A percentile compares a stretch with the other conserved stretches of the same genome.
These are phyloP conservation scores for Mrakia gelida DNA, from an alignment of 768 basidiomycete genomes.

Conservation along the genomic window DNA sequence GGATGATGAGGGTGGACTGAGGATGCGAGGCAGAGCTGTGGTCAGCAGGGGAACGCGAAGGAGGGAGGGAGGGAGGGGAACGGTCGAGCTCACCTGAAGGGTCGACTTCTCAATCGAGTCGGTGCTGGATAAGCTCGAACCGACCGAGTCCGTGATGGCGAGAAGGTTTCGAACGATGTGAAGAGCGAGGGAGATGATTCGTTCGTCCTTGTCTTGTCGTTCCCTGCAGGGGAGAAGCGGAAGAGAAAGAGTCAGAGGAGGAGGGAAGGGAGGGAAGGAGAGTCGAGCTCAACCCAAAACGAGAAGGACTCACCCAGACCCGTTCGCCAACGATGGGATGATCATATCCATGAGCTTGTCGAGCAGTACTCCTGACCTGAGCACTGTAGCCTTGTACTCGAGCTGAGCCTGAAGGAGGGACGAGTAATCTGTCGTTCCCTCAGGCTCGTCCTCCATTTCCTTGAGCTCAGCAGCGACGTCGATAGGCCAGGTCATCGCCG, in stretches of 20 bases:
- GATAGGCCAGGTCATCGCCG: constrained; percentile 99
- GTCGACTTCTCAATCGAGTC: constrained; percentile 74
- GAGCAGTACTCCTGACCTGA: constrained; percentile 61
- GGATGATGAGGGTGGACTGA: constrained; percentile 63
- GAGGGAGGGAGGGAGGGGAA: background rate
- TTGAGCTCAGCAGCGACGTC: constrained; percentile 90
- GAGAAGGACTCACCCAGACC: constrained; percentile 45
- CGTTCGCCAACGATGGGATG: constrained; percentile 71
- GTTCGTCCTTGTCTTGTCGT: constrained; percentile 70
- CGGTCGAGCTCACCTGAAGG: constrained; percentile 55
- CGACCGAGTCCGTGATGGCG: constrained; percentile 80
- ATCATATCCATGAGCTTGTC: constrained; percentile 51
- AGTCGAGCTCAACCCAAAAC: background rate
- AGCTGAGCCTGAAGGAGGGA: constrained; percentile 74
- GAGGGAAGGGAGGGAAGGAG: background rate
- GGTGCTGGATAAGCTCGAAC: constrained; percentile 64
- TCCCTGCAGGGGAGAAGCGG: constrained; percentile 46
- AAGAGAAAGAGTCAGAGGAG: background rate
- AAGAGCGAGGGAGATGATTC: constrained; percentile 80
- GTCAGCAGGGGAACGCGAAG: background rate
- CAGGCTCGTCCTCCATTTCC: constrained; percentile 66
- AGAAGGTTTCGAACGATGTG: constrained; percentile 90
- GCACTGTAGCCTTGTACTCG: constrained; percentile 77
- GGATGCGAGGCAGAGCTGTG: background rate
- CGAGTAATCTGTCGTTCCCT: constrained; percentile 82